Percentiles rank a stretch among this genome's conserved stretches.
Evolutionary conservation across 148 eudicot species (phyloP).

Genomic region (Limonium bicolor): DNA sequence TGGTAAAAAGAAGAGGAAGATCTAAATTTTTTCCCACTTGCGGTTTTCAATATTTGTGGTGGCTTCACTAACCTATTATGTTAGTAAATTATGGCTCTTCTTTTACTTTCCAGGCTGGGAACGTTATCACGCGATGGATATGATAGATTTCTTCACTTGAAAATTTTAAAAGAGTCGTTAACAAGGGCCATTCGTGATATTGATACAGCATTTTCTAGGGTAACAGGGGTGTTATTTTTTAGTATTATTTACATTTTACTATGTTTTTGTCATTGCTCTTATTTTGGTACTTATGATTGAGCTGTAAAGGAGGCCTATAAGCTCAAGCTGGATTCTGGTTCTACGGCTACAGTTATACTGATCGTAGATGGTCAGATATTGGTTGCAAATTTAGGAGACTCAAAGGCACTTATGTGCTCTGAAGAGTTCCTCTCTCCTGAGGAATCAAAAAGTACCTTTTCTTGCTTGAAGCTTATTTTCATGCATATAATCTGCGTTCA

Average conservation of each 20-base stretch:
- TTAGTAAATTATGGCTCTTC: no score
- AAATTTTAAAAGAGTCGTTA: slow-evolving; percentile 81
- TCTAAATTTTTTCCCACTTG: background rate
- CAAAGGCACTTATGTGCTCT: slow-evolving; percentile 87
- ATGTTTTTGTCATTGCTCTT: slow-evolving; percentile 3
- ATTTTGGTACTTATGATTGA: slow-evolving; percentile 16
- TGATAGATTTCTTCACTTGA: slow-evolving; percentile 60
- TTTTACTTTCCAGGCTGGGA: no score
- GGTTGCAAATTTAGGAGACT: slow-evolving; percentile 93
- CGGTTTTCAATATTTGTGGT: no score
- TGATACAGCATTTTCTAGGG: slow-evolving; percentile 69
- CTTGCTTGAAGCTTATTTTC: slow-evolving; percentile 10
- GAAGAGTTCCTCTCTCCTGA: slow-evolving; percentile 56
- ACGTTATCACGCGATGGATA: no score
- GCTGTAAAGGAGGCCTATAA: slow-evolving; percentile 70
- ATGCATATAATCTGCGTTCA: no score
- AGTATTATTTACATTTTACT: background rate
- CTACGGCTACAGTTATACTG: slow-evolving; percentile 74
- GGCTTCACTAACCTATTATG: no score
- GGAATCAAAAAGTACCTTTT: slow-evolving; percentile 71
- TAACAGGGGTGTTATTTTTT: slow-evolving; percentile 9
- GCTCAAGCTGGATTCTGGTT: slow-evolving; percentile 61
- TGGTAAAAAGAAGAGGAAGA: no score
- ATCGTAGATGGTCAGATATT: slow-evolving; percentile 61
- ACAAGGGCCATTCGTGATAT: slow-evolving; percentile 72